phyloP scores from a whole-genome alignment of 202 grass and related monocot species.

The Carex arenaria region DNA sequence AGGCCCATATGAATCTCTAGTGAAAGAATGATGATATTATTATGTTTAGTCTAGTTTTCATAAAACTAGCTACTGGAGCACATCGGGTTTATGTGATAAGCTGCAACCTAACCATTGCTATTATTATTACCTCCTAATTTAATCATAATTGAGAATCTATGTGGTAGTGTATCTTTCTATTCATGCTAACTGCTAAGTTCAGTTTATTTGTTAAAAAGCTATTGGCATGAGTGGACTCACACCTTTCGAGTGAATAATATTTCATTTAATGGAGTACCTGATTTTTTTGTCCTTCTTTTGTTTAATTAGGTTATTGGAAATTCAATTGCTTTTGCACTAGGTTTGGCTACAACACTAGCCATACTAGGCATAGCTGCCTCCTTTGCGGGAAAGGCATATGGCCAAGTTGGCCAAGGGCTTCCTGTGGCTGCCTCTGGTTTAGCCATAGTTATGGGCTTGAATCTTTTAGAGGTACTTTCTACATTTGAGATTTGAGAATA shows the following conservation, averaged over 20 bases:
- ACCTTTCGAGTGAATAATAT: neutral
- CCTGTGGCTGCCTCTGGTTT: slow-evolving; percentile 79
- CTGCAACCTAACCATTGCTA: neutral
- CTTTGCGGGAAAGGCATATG: slow-evolving; percentile 97
- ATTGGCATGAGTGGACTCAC: neutral
- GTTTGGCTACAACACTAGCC: slow-evolving; percentile 90
- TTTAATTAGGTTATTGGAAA: slow-evolving; percentile 73
- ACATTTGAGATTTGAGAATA: neutral
- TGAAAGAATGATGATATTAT: neutral
- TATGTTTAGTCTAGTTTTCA: neutral
- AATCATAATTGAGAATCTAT: neutral
- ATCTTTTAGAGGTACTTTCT: slow-evolving; percentile 77
- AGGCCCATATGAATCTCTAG: neutral
- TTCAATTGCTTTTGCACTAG: slow-evolving; percentile 89
- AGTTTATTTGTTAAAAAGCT: neutral
- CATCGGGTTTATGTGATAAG: neutral
- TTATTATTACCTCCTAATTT: neutral
- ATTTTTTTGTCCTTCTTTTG: neutral
- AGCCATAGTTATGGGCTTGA: slow-evolving; percentile 85
- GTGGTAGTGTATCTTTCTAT: neutral
- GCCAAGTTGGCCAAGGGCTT: slow-evolving; percentile 92
- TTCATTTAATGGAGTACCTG: slow-evolving; percentile 9
- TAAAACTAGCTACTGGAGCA: neutral
- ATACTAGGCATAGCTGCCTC: slow-evolving; percentile 88
- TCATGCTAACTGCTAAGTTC: neutral